Evolutionary conservation across 2,329 filamentous ascomycete species (phyloP), one percentile per base, ranked within the genome.

Genomic region (Orbilia ellipsospora): DNA sequence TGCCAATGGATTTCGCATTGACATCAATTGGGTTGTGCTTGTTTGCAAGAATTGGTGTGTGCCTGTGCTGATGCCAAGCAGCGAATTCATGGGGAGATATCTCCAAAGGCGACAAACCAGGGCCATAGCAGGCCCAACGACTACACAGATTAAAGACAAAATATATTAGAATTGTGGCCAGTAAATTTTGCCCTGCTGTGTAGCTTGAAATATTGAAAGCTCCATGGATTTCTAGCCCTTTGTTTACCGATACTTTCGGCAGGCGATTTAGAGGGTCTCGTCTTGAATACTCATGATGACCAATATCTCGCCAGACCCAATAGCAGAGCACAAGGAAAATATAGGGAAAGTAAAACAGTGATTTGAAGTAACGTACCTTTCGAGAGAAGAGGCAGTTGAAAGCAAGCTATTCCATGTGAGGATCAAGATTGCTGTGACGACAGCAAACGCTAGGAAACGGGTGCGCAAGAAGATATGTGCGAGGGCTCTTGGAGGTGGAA

Each of bases 41-140:
- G 85, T 99, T 99, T 86, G 96, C 97, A 78, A 97, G 88, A 79
- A 99, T 93, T 59, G 95, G 95, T 2, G 95, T 98, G 80, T 94
- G 90, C 77, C 95, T 85, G 81, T 97, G 94, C 70, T 89, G 89
- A 79, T 92, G 90, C 95, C 95, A 99, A 78, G 92, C 88, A 77
- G 90, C 90, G 82, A 94, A 90, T 82, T 99, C 95, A 82, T 97
- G 97, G 67, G 90, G 85, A 50, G 91, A 89, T 93, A 99, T 97
- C 78, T 95, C 89, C 89, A 96, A 96, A 63, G 95, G 95, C n/a
- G 95, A 89, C 85, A 96, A 97, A 23, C 91, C 89, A 13, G 95
- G 94, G 12, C 95, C 95, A 88, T 93, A 98, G 85, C 95, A 99
- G 84, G 97, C 72, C 72, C 72, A 75, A n/a, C 72, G 60, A 55